Percentiles rank a stretch among this genome's conserved stretches.
Evolutionary conservation across 345 rosid genomes (phyloP).

Genomic region (Eucalyptus urophylla): DNA sequence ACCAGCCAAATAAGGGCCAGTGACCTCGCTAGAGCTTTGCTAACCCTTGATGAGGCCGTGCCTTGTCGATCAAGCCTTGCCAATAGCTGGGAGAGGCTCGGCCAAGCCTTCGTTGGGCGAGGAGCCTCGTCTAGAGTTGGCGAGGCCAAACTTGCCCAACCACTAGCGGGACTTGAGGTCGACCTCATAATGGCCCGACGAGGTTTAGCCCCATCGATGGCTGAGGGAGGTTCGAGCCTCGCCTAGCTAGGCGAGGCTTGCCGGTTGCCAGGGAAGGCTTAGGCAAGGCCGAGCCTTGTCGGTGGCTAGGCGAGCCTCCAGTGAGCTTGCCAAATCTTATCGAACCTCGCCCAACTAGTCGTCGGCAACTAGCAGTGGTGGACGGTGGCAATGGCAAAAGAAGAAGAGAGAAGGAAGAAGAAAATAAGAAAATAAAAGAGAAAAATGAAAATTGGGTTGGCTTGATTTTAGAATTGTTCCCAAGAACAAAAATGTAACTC

Average conservation of each 20-base stretch:
- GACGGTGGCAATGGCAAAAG: rapidly evolving
- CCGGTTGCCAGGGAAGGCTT: rapidly evolving
- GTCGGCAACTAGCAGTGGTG: rapidly evolving
- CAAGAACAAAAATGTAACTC: rapidly evolving
- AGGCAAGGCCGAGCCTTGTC: rapidly evolving
- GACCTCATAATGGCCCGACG: rapidly evolving
- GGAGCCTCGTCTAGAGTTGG: too few species aligned
- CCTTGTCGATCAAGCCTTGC: rapidly evolving
- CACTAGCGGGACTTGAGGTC: rapidly evolving
- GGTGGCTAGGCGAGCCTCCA: too few species aligned
- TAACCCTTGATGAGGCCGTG: rapidly evolving
- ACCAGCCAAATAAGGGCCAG: rapidly evolving
- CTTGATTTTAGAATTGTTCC: too few species aligned
- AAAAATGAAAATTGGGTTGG: too few species aligned
- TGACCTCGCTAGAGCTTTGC: rapidly evolving
- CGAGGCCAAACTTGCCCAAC: too few species aligned
- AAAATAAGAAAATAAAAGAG: too few species aligned
- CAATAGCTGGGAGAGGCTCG: rapidly evolving
- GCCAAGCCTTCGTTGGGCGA: rapidly evolving
- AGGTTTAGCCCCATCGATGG: too few species aligned
- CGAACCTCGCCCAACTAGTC: rapidly evolving
- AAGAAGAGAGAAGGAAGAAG: too few species aligned
- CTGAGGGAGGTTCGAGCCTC: rapidly evolving
- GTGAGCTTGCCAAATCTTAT: rapidly evolving
- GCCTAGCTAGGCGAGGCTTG: too few species aligned